A percentile compares a stretch with the other conserved stretches of the same genome.
phyloP scores from a whole-genome alignment of 208 protist species.

The Leishmania turanica region DNA sequence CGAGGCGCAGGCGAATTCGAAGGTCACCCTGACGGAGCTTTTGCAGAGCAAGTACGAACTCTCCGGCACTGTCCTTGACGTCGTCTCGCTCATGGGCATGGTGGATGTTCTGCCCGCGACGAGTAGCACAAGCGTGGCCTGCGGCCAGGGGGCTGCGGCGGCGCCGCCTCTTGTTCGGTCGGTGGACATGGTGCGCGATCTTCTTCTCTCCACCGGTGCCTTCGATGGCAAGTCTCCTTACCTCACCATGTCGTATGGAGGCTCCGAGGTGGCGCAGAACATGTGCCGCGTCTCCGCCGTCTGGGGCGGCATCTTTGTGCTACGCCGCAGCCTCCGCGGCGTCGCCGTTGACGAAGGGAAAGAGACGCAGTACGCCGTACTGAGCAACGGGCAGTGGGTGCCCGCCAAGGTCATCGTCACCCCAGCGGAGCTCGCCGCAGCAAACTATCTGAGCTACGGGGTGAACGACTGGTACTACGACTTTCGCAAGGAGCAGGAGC shows the following conservation, averaged over 20 bases:
- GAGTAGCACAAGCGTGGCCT: background rate
- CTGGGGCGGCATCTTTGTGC: conserved; percentile 78
- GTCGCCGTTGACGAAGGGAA: conserved; percentile 39
- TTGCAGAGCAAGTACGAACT: conserved; percentile 59
- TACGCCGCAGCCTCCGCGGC: conserved; percentile 62
- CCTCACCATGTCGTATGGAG: conserved; percentile 79
- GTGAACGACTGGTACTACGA: conserved; percentile 39
- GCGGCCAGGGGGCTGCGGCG: background rate
- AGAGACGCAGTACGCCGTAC: conserved; percentile 51
- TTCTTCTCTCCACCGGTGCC: conserved; percentile 78
- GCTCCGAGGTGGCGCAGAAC: conserved; percentile 82
- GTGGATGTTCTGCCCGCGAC: conserved; percentile 34
- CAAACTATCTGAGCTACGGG: conserved; percentile 14
- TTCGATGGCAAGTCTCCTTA: conserved; percentile 81
- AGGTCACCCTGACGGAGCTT: conserved; percentile 43
- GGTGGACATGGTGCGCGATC: conserved; percentile 54
- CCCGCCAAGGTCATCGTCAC: conserved; percentile 58
- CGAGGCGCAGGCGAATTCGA: conserved; percentile 20
- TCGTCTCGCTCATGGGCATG: conserved; percentile 67
- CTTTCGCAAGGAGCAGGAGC: conserved; percentile 32
- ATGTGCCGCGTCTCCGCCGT: conserved; percentile 89
- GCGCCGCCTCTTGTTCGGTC: conserved; percentile 31
- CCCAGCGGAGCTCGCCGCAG: conserved; percentile 37
- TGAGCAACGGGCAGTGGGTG: conserved; percentile 85
- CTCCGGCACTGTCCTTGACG: conserved; percentile 42